Conservation (phyloP, 2,329 filamentous ascomycete species). For the Fusarium duplospermum region DNA sequence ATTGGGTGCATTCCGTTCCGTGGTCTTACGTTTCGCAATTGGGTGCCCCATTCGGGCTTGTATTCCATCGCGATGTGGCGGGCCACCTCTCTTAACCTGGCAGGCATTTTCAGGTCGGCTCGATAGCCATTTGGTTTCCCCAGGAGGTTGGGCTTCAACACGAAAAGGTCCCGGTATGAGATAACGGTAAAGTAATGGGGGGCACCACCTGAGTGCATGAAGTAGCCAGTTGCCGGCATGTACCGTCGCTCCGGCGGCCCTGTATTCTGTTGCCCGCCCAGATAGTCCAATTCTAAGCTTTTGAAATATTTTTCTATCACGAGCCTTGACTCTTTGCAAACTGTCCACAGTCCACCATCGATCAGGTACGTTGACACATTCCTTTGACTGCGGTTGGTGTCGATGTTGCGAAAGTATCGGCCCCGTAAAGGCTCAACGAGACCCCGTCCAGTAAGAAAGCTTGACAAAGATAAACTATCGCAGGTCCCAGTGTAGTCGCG, state of each 20-base stretch:
- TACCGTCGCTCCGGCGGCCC: not conserved
- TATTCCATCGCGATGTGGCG: constrained; percentile 3
- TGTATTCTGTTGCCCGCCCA: not conserved
- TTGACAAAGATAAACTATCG: not conserved
- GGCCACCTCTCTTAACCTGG: not conserved
- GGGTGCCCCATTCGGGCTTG: not conserved
- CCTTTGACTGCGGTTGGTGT: not conserved
- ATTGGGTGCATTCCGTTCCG: not conserved
- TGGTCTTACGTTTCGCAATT: not conserved
- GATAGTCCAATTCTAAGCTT: not conserved
- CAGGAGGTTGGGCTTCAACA: not conserved
- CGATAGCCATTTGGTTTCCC: not conserved
- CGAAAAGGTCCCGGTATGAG: constrained; percentile 9
- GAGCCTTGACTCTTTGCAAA: constrained; percentile 10
- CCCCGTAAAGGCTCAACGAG: not conserved
- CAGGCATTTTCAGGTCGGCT: too few relatives aligned
- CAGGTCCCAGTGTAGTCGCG: not conserved
- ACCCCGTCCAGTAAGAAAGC: too few relatives aligned
- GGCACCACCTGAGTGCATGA: not conserved
- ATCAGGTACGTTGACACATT: constrained; percentile 10
- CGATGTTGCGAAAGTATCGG: not conserved
- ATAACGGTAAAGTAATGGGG: not conserved
- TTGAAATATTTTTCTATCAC: constrained; percentile 5
- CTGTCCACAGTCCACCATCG: constrained; percentile 19
- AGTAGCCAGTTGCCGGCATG: constrained; percentile 1